A percentile compares a stretch with the other conserved stretches of the same genome.
Evolutionary conservation across 805 yeast genomes (phyloP).

Genomic region (Saccharomyces jurei): DNA sequence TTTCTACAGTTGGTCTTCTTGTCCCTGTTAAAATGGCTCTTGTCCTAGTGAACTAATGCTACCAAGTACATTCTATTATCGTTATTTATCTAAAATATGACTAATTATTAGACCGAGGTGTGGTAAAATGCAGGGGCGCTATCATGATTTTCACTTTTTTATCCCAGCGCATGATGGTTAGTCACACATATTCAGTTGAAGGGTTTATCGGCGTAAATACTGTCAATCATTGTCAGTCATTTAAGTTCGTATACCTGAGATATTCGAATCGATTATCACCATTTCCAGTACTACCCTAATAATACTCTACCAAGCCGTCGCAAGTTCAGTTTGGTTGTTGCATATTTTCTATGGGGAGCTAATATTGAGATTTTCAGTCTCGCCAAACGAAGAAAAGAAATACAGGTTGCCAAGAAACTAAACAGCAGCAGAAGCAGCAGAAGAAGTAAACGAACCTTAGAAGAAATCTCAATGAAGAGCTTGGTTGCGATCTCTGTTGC

Average conservation of each 20-base stretch:
- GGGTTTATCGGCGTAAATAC: not conserved
- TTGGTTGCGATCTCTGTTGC: slow-evolving; percentile 6
- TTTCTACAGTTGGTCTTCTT: not conserved
- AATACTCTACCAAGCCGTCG: not conserved
- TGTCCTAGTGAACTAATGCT: not conserved
- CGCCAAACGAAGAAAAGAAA: not conserved
- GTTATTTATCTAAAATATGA: not conserved
- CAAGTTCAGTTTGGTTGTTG: not conserved
- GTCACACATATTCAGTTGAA: not conserved
- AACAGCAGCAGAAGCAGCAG: not conserved
- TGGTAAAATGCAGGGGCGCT: not conserved
- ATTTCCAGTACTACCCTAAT: not conserved
- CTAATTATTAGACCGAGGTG: not conserved
- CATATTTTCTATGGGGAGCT: not conserved
- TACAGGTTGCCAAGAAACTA: not conserved
- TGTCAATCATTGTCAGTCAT: not conserved
- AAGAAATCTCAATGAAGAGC: not conserved
- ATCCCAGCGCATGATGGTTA: not conserved
- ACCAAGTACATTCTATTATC: not conserved
- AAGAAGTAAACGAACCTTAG: not conserved
- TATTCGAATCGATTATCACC: not conserved
- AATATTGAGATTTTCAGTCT: not conserved
- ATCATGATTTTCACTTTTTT: not conserved
- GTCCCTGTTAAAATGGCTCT: not conserved
- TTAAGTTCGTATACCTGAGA: not conserved